phyloP scores from a whole-genome alignment of 768 basidiomycete genomes.

The Trichaptum fuscoviolaceum region DNA sequence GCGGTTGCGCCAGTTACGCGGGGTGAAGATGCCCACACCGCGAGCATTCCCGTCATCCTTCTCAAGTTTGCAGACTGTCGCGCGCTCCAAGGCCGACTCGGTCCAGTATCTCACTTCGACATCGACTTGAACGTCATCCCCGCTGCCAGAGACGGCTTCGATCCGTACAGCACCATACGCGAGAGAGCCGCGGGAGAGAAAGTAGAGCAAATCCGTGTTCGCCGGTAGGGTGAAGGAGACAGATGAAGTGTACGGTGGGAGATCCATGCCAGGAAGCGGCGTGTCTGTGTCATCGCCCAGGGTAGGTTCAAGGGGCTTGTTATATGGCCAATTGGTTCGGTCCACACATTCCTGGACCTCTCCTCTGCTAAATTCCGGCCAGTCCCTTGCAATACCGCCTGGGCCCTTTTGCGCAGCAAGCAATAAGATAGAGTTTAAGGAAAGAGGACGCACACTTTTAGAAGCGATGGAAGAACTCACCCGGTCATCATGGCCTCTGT shows the following conservation, averaged over 20 bases:
- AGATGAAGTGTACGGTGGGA: neutral
- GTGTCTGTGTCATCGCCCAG: neutral
- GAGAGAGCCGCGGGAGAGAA: conserved; percentile 3
- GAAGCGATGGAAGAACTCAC: neutral
- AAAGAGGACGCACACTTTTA: neutral
- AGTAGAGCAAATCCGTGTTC: neutral
- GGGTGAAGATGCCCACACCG: conserved; percentile 26
- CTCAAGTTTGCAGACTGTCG: conserved; percentile 18
- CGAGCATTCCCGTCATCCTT: conserved; percentile 12
- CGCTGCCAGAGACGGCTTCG: neutral
- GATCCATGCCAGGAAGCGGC: neutral
- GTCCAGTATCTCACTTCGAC: conserved; percentile 16
- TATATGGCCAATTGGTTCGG: neutral
- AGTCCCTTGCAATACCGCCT: neutral
- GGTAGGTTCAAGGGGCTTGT: neutral
- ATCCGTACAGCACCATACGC: neutral
- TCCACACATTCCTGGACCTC: neutral
- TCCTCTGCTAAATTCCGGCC: neutral
- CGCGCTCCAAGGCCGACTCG: conserved; percentile 11
- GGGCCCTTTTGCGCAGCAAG: neutral
- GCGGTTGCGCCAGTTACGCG: conserved; percentile 12
- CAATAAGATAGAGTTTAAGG: neutral
- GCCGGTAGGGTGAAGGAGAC: neutral
- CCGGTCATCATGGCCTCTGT: neutral
- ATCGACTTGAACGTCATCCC: conserved; percentile 18